Evolutionary conservation across 2,329 filamentous ascomycete genomes (phyloP), one percentile per base, ranked within the genome.

Genomic region (Fusarium pseudocircinatum): DNA sequence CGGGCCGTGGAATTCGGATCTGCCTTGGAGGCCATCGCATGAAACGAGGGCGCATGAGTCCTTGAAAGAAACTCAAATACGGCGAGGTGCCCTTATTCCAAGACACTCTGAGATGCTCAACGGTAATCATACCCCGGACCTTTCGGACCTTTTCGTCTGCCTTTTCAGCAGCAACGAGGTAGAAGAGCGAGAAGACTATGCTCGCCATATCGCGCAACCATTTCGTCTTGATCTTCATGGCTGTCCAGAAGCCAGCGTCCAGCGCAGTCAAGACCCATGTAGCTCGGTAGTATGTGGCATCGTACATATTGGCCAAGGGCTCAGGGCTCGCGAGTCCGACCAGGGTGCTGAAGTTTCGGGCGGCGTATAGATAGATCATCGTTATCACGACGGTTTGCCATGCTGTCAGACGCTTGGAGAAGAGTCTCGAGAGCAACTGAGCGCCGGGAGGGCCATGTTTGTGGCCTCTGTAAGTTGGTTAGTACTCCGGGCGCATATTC

Each of bases 201-300:
- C 94, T 95, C 15, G 93, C 90, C 20, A 97, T 80, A 80, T 98
- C 95, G 43, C 95, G 88, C 46, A 97, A 76, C 90, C 93, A 95
- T 77, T 93, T 95, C 59, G 81, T 81, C 53, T 89, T 90, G 72
- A 99, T 95, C 78, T 91, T 92, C 96, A 99, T 99, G 39, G 96
- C 96, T 0, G 95, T 97, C 96, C 96, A 99, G 82, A 98, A 99
- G 4, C 96, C 96, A 11, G 96, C 96, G 78, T 99, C 96, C 69
- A 99, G 84, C 0, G 95, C 96, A 0, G 96, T 99, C 60, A 96
- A 91, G 22, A 98, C 90, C 96, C 96, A 99, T 80, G 96, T 99
- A 62, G 96, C 96, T 54, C 96, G 92, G 82, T 97, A 99, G 84
- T 97, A 99, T 34, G 93, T 91, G 58, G 94, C 88, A 61, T 94